Evolutionary conservation across 139 green algal species (phyloP).

Genomic region (Chlorella sp.): DNA sequence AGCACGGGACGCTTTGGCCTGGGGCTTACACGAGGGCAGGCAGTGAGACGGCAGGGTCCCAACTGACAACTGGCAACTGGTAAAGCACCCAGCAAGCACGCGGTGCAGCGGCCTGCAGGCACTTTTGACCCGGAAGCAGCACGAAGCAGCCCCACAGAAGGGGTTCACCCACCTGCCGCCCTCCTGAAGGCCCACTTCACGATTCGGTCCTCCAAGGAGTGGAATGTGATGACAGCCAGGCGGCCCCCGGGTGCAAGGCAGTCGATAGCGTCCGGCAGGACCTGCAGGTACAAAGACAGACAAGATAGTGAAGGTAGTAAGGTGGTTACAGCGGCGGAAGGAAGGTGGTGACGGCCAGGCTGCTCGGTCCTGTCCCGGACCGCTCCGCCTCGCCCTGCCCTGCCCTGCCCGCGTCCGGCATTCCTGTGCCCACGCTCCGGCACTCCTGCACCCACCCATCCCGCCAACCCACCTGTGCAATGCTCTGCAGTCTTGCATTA

Average conservation of each 20-base stretch:
- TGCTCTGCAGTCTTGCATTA: not conserved
- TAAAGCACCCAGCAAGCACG: too few relatives aligned
- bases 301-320: not conserved
- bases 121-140: too few relatives aligned
- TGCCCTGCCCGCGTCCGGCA: too few relatives aligned
- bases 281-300: not conserved
- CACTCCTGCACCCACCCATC: too few relatives aligned
- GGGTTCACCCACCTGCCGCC: constrained; percentile 69
- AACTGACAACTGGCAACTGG: too few relatives aligned
- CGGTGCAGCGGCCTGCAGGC: too few relatives aligned
- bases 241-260: constrained; percentile 75
- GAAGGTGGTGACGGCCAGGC: not conserved
- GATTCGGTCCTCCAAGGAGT: constrained; percentile 93
- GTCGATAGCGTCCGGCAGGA: constrained; percentile 64
- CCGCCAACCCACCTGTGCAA: constrained; percentile 54
- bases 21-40: not conserved
- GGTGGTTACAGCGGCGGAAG: not conserved
- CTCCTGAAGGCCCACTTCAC: constrained; percentile 80
- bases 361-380: too few relatives aligned
- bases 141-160: not conserved
- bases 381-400: too few relatives aligned
- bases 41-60: constrained; percentile 18
- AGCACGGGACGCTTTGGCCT: not conserved
- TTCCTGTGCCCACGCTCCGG: too few relatives aligned
- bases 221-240: constrained; percentile 94